Percentiles rank a stretch among this genome's conserved stretches.
Evolutionary conservation across 805 yeast genomes (phyloP).

Genomic region (Candida sithepensis): DNA sequence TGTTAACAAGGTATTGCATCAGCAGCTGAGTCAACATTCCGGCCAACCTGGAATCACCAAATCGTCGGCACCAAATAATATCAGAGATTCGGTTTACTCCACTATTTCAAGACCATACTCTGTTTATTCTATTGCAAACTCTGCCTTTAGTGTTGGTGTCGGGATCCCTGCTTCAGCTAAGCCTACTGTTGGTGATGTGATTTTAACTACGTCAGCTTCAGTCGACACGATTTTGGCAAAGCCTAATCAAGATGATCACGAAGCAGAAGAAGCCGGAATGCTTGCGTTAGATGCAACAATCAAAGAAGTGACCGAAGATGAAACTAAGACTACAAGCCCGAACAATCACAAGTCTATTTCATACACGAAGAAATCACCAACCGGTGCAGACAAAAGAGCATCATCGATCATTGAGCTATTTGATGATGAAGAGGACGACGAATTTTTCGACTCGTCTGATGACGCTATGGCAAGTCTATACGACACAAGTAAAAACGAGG

Average conservation of each 20-base stretch:
- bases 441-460: conserved; percentile 32
- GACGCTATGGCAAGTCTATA: conserved; percentile 34
- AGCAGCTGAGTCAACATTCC: conserved; percentile 10
- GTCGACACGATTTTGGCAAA: conserved; percentile 39
- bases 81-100: conserved; percentile 24
- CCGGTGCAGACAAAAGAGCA: conserved; percentile 15
- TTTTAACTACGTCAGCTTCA: conserved; percentile 53
- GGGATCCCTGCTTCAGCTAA: conserved; percentile 27
- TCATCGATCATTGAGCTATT: conserved; percentile 46
- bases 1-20: conserved; percentile 19
- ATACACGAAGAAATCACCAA: conserved; percentile 7
- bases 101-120: conserved; percentile 16
- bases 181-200: conserved; percentile 62
- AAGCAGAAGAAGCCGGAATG: conserved; percentile 1
- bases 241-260: conserved; percentile 18
- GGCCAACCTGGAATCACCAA: neutral
- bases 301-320: neutral
- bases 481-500: conserved; percentile 28
- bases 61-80: neutral
- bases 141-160: conserved; percentile 27
- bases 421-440: conserved; percentile 38
- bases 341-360: conserved; percentile 20
- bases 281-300: neutral
- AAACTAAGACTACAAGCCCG: neutral
- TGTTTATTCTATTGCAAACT: conserved; percentile 24